Evolutionary conservation across 176 grass and related monocot species (phyloP), one percentile per base, ranked within the genome.

Genomic region (Triticum turgidum): DNA sequence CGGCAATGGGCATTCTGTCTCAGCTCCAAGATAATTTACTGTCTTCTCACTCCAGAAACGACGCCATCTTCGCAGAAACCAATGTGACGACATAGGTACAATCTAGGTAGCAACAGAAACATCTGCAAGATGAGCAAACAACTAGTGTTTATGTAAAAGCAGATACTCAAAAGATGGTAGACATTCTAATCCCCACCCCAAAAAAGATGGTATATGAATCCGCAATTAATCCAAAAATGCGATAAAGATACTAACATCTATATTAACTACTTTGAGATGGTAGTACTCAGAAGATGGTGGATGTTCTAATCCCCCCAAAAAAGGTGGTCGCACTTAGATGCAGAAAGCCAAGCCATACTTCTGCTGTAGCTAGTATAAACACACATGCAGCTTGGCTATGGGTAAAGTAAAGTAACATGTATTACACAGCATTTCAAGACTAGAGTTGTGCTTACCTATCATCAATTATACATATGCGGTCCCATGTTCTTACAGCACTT

Each of bases 271-370:
- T n/a, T 12, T 41, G 11, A 52, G 49, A 52, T 52, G 49, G 49
- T 52, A 52, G 14, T 52, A 52, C 49, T 15, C 49, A 51, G 15
- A 51, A 15, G 49, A 17, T 51, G 49, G 49, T 51, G 49, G 14
- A 51, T 51, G 14, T 49, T 49, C 45, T 49, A 49, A 51, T 17
- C 4, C 49, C 13, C 49, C 49, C 4, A 51, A 15, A 51, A 51
- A 51, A 51, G 49, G 4, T 15, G 14, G 49, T 51, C 15, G 14
- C 49, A 51, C 49, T 51, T 51, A n/a, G 20, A 70, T 37, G 64
- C 65, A 82, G 11, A 82, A 82, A 37, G 80, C 69, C 10, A 82
- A 69, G 30, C 80, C 42, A 54, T 82, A 37, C 79, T 82, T 18
- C 42, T 12, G 4, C 11, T 33, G 41, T 68, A 51, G 49, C 49